Conservation (phyloP, 176 grass and related monocot genomes). For the Aegilops tauschii region DNA sequence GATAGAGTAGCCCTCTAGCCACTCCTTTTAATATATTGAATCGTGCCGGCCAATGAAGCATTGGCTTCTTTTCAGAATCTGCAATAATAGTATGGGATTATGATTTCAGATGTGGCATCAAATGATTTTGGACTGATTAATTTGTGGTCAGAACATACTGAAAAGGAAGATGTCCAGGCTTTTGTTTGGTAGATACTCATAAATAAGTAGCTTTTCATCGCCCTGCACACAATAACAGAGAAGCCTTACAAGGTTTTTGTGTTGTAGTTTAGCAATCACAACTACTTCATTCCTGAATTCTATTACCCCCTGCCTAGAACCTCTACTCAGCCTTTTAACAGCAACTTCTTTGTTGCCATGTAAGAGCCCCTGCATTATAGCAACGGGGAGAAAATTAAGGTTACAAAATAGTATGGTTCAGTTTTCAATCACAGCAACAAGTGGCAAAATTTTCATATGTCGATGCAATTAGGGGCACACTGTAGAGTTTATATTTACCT, state of each 20-base stretch:
- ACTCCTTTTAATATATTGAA: conserved; percentile 49
- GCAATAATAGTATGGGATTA: not conserved
- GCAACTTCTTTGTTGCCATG: conserved; percentile 30
- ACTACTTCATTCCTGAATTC: conserved; percentile 34
- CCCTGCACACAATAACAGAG: conserved; percentile 27
- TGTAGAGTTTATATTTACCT: conserved; percentile 26
- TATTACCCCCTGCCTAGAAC: conserved; percentile 33
- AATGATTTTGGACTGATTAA: not conserved
- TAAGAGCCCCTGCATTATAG: conserved; percentile 26
- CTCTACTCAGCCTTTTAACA: conserved; percentile 39
- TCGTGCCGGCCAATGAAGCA: conserved; percentile 36
- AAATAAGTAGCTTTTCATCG: conserved; percentile 41
- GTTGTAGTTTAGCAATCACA: conserved; percentile 28
- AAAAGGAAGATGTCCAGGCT: conserved; percentile 34
- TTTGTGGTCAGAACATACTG: not conserved
- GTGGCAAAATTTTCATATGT: not conserved
- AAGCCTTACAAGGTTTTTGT: conserved; percentile 30
- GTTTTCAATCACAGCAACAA: not conserved
- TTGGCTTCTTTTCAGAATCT: conserved; percentile 15
- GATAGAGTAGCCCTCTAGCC: conserved; percentile 49
- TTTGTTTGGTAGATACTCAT: conserved; percentile 29
- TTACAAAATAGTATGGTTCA: not conserved
- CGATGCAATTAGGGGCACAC: not conserved
- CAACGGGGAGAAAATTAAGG: too few relatives aligned
- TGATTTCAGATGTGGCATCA: not conserved